Evolutionary conservation across 1,284 basidiomycete species (phyloP).

Genomic region (Fistulinella cinereoalba): DNA sequence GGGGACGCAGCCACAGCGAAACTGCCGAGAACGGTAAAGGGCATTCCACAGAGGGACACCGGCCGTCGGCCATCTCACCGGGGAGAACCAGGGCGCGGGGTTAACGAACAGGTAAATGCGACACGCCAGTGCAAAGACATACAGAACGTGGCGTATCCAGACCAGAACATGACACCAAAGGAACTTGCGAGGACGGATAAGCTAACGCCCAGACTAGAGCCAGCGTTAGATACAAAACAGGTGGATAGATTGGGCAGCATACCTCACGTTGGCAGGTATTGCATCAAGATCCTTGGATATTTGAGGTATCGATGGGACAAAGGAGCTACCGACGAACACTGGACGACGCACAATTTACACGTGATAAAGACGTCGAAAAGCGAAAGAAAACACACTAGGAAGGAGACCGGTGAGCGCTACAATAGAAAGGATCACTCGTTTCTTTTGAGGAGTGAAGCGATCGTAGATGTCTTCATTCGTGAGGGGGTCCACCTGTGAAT

Average conservation of each 20-base stretch:
- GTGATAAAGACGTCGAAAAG: neutral
- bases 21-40: constrained; percentile 43
- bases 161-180: constrained; percentile 27
- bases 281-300: constrained; percentile 42
- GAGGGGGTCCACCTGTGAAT: too few species aligned
- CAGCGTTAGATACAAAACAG: neutral
- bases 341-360: neutral
- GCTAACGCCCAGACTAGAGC: constrained; percentile 27
- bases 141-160: constrained; percentile 29
- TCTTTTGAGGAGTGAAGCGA: constrained; percentile 38
- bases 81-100: neutral
- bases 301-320: constrained; percentile 47
- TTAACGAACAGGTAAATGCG: neutral
- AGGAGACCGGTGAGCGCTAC: constrained; percentile 35
- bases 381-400: constrained; percentile 16
- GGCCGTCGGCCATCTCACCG: constrained; percentile 40
- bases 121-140: neutral
- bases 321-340: constrained; percentile 47
- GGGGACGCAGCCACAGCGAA: constrained; percentile 41
- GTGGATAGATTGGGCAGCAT: constrained; percentile 8
- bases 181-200: constrained; percentile 27
- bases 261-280: constrained; percentile 32
- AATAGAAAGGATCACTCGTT: constrained; percentile 40
- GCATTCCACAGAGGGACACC: constrained; percentile 45
- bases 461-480: constrained; percentile 41